These are phyloP conservation scores for Sutorius australiensis DNA, from an alignment of 768 basidiomycete species.

Conservation along the genomic window DNA sequence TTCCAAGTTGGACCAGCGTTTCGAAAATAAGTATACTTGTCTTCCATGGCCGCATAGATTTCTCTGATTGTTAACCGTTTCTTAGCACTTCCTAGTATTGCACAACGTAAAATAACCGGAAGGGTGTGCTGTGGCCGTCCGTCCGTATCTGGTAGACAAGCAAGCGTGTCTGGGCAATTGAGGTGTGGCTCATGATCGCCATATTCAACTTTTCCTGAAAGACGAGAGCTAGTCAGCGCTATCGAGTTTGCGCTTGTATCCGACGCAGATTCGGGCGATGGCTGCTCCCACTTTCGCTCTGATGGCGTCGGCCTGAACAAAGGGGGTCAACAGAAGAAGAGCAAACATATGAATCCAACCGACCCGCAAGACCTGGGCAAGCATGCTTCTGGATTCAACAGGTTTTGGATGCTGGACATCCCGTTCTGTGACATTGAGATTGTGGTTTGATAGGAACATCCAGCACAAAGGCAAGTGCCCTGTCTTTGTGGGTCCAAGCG, in stretches of 20 bases:
- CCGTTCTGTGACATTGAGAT: conserved; percentile 20
- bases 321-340: conserved; percentile 19
- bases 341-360: conserved; percentile 17
- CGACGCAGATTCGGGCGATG: conserved; percentile 35
- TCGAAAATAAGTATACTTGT: conserved; percentile 78
- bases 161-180: conserved; percentile 73
- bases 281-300: conserved; percentile 26
- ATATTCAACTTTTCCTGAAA: conserved; percentile 23
- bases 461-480: conserved; percentile 2
- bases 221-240: conserved; percentile 17
- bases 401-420: conserved; percentile 56
- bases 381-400: conserved; percentile 53
- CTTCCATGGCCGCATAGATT: conserved; percentile 84
- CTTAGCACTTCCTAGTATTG: conserved; percentile 73
- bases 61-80: conserved; percentile 79
- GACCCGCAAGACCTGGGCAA: conserved; percentile 41
- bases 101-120: conserved; percentile 80
- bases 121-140: conserved; percentile 81
- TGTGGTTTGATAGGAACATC: conserved; percentile 11
- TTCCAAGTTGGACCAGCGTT: conserved; percentile 84
- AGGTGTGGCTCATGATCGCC: conserved; percentile 61
- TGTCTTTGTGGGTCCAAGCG: conserved; percentile 33
- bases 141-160: conserved; percentile 74
- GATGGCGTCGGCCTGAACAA: conserved; percentile 27
- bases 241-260: conserved; percentile 31